Conservation (phyloP, 2,329 filamentous ascomycete species). For the Fusarium sp. region DNA sequence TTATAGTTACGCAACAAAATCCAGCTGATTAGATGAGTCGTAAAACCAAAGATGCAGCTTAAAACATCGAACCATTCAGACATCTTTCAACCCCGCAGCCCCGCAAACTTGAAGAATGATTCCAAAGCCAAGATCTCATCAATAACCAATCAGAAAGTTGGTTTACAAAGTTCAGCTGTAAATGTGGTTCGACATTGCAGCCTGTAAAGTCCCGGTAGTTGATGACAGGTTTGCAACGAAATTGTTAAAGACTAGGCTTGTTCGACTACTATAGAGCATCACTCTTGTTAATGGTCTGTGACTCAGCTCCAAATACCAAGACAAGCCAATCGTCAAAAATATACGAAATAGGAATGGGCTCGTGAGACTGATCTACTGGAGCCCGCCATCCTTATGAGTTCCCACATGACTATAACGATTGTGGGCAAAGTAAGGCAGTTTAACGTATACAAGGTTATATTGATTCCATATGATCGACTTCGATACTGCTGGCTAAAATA, state of each 20-base stretch:
- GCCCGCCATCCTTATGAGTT: neutral
- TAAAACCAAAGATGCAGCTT: neutral
- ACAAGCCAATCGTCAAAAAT: neutral
- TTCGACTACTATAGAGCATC: neutral
- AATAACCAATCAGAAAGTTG: constrained; percentile 9
- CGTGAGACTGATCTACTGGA: constrained; percentile 1
- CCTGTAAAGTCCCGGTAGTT: neutral
- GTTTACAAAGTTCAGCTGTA: constrained; percentile 5
- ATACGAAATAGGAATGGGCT: neutral
- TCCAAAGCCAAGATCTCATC: constrained; percentile 29
- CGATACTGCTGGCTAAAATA: neutral
- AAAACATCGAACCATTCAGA: constrained; percentile 3
- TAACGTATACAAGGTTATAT: neutral
- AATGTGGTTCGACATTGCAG: neutral
- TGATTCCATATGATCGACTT: constrained; percentile 22
- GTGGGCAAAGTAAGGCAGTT: constrained; percentile 11
- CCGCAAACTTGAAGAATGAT: constrained; percentile 32
- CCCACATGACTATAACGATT: constrained; percentile 15
- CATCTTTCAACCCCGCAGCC: constrained; percentile 19
- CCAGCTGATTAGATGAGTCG: neutral
- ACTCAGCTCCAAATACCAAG: neutral
- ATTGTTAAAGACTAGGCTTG: neutral
- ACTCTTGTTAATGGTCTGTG: neutral
- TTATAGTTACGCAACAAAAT: neutral
- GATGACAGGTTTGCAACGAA: neutral